Evolutionary conservation across 2,329 filamentous ascomycete species (phyloP).

Genomic region (Lecanosticta acicola): DNA sequence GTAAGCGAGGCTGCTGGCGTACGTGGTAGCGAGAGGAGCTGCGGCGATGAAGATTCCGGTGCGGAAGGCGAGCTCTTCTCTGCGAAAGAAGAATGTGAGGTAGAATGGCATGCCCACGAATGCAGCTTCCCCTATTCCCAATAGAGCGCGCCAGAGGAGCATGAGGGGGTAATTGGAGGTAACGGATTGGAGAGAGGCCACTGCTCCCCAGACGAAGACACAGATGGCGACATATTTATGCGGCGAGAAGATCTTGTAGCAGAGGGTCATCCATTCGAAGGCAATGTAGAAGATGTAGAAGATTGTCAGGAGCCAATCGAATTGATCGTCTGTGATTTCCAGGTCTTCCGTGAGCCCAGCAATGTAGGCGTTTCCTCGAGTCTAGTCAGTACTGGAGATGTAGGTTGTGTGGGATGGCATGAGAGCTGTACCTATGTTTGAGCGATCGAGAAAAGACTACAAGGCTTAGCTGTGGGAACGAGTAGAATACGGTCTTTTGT

Average conservation of each 20-base stretch:
- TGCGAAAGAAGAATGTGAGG: conserved; percentile 57
- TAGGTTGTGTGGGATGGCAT: neutral
- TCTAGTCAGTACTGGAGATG: neutral
- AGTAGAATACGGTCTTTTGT: no score
- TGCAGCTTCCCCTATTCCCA: conserved; percentile 56
- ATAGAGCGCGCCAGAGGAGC: conserved; percentile 55
- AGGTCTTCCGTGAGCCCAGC: conserved; percentile 54
- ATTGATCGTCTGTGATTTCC: conserved; percentile 50
- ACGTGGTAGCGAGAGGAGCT: conserved; percentile 55
- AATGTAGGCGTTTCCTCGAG: conserved; percentile 50
- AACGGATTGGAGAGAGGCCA: conserved; percentile 64
- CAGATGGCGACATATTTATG: conserved; percentile 58
- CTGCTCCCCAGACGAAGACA: conserved; percentile 72
- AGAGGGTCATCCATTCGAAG: conserved; percentile 60
- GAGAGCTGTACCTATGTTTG: conserved; percentile 33
- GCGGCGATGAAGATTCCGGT: conserved; percentile 83
- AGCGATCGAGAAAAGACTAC: conserved; percentile 11
- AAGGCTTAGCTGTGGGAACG: no score
- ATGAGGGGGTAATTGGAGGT: conserved; percentile 46
- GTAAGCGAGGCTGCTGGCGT: conserved; percentile 76
- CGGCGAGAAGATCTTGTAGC: conserved; percentile 53
- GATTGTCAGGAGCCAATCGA: conserved; percentile 56
- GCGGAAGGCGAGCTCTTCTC: conserved; percentile 72
- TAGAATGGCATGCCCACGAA: conserved; percentile 62
- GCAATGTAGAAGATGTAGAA: conserved; percentile 61